phyloP scores from a whole-genome alignment of 2,329 filamentous ascomycete species.

The Emmonsia crescens region DNA sequence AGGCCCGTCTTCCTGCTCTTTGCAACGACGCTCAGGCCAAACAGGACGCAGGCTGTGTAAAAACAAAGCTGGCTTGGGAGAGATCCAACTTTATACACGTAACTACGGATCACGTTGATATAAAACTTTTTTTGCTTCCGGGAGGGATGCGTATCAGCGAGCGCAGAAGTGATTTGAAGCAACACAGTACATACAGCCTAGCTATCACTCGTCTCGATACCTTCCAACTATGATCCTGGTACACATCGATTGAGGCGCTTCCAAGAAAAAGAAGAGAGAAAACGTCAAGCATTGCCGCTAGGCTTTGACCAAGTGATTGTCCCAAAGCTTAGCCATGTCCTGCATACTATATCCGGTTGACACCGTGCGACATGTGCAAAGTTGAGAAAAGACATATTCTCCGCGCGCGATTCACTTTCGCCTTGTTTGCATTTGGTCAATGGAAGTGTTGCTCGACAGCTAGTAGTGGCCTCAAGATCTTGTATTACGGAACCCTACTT shows the following conservation, averaged over 20 bases:
- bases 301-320: neutral
- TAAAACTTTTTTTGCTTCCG: conserved; percentile 1
- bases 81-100: conserved; percentile 2
- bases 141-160: conserved; percentile 37
- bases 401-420: neutral
- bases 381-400: neutral
- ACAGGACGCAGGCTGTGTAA: conserved; percentile 23
- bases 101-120: conserved; percentile 15
- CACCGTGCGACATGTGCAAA: neutral
- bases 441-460: neutral
- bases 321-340: neutral
- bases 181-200: conserved; percentile 24
- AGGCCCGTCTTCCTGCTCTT: neutral
- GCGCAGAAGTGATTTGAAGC: conserved; percentile 40
- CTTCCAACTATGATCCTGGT: neutral
- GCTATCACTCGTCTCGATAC: neutral
- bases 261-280: neutral
- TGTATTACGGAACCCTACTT: neutral
- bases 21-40: conserved; percentile 34
- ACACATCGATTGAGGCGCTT: neutral
- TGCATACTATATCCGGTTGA: neutral
- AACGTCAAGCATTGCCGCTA: neutral
- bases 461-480: neutral
- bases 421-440: neutral
- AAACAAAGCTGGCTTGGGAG: neutral